Percentiles rank a stretch among this genome's conserved stretches.
These are phyloP conservation scores for Eutrema heterophyllum DNA, from an alignment of 345 rosid species.

Conservation along the genomic window DNA sequence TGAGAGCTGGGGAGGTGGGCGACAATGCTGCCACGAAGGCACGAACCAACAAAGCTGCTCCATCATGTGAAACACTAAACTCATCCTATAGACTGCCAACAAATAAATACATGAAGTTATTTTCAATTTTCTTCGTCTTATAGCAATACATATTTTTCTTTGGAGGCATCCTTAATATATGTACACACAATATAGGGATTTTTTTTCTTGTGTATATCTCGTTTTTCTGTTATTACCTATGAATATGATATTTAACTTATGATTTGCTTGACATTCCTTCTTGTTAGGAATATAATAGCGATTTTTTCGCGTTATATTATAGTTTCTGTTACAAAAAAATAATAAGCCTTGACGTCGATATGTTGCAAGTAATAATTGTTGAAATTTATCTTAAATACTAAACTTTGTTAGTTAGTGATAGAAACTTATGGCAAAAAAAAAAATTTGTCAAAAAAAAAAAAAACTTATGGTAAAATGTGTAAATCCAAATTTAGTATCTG, in stretches of 20 bases:
- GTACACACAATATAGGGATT: not conserved
- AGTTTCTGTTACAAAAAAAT: too few relatives aligned
- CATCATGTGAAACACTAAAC: slow-evolving; percentile 36
- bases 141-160: not conserved
- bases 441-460: too few relatives aligned
- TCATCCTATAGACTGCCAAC: not conserved
- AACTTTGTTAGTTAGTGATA: too few relatives aligned
- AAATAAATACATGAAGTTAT: not conserved
- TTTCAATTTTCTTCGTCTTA: not conserved
- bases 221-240: not conserved
- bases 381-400: too few relatives aligned
- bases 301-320: too few relatives aligned
- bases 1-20: slow-evolving; percentile 48
- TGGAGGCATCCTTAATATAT: not conserved
- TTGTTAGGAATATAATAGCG: not conserved
- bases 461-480: too few relatives aligned
- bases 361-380: too few relatives aligned
- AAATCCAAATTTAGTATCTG: too few relatives aligned
- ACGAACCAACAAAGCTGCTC: slow-evolving; percentile 37
- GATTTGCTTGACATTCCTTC: not conserved
- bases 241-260: too few relatives aligned
- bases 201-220: not conserved
- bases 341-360: too few relatives aligned
- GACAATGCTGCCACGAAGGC: slow-evolving; percentile 16
- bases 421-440: too few relatives aligned